Percentiles rank a stretch among this genome's conserved stretches.
phyloP scores from a whole-genome alignment of 495 filamentous ascomycete species.

The Penicillium cosmopolitanum region DNA sequence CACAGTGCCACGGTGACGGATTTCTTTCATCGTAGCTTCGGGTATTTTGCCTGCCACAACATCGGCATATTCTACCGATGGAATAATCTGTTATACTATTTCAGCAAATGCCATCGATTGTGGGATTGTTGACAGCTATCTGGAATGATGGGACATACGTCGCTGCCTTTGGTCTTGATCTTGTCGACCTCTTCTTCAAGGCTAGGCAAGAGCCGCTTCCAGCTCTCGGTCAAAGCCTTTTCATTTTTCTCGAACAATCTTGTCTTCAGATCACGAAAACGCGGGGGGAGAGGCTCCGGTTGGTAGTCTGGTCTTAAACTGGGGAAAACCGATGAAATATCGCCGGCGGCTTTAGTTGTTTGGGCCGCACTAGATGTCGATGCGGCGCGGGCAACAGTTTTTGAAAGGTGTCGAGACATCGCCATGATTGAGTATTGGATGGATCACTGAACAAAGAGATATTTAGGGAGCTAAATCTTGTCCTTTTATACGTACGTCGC shows the following conservation, averaged over 20 bases:
- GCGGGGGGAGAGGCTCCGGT: slow-evolving; percentile 64
- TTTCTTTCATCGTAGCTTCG: slow-evolving; percentile 52
- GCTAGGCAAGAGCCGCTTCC: slow-evolving; percentile 68
- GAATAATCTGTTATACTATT: slow-evolving; percentile 51
- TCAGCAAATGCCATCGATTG: background rate
- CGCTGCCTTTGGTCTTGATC: slow-evolving; percentile 53
- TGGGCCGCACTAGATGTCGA: slow-evolving; percentile 38
- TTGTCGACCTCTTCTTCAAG: slow-evolving; percentile 54
- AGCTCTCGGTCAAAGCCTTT: slow-evolving; percentile 62
- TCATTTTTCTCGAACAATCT: slow-evolving; percentile 66
- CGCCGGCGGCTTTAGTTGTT: slow-evolving; percentile 59
- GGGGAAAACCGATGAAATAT: slow-evolving; percentile 84
- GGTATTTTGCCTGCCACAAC: slow-evolving; percentile 50
- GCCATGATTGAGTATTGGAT: slow-evolving; percentile 7
- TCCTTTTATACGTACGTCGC: slow-evolving; percentile 12
- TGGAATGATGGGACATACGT: slow-evolving; percentile 37
- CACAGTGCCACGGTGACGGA: slow-evolving; percentile 64
- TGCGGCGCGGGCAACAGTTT: slow-evolving; percentile 37
- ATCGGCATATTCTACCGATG: slow-evolving; percentile 60
- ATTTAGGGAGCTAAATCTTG: background rate
- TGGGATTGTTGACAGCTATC: background rate
- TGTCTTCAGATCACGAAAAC: slow-evolving; percentile 78
- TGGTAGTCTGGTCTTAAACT: slow-evolving; percentile 70
- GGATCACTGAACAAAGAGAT: background rate
- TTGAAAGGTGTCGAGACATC: slow-evolving; percentile 16